Evolutionary conservation across 305 asterid species (phyloP), one percentile per base, ranked within the genome.

Genomic region (Plantago coronopus): DNA sequence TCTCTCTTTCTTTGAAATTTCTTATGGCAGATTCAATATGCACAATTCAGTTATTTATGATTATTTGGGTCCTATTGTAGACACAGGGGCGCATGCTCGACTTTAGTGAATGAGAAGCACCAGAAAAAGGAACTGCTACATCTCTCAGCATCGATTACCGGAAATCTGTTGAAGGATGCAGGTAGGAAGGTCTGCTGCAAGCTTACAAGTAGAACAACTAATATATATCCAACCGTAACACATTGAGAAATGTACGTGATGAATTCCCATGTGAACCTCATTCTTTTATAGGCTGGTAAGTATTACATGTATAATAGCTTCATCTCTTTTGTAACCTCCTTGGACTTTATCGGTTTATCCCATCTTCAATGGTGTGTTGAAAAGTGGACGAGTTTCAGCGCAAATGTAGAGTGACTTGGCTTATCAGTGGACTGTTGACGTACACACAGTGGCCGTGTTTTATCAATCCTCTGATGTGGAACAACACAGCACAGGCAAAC

Each of bases 31-130:
- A 7, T 9, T 10, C 43, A 9, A 10, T 37, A 37, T 38, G 43
- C 59, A 27, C 27, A 11, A 17, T 54, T 27, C 15, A 23, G 17
- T 15, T 14, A 15, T 8, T 14, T 16, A 0, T 25, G 20, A 15
- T 34, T 25, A 54, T 54, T 2, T 54, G 59, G 59, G n/a, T 15
- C 8, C 14, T 12, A 58, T 69, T 61, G 74, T 91, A 85, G 96
- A 63, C 73, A 17, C 96, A 87, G 83, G 74, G 90, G 56, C 91
- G 96, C 4, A 68, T 78, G 5, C 97, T 90, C 21, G 97, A 90
- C 73, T 90, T 90, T 64, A 90, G 89, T 48, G 94, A 90, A 75
- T 88, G 95, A 57, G 94, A 78, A 69, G 83, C 94, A 49, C 93
- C 97, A 37, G 80, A 63, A 15, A 80, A 80, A 75, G 83, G 82